Conservation (phyloP, 164 flowering plant species). For the Vitis vinifera region DNA sequence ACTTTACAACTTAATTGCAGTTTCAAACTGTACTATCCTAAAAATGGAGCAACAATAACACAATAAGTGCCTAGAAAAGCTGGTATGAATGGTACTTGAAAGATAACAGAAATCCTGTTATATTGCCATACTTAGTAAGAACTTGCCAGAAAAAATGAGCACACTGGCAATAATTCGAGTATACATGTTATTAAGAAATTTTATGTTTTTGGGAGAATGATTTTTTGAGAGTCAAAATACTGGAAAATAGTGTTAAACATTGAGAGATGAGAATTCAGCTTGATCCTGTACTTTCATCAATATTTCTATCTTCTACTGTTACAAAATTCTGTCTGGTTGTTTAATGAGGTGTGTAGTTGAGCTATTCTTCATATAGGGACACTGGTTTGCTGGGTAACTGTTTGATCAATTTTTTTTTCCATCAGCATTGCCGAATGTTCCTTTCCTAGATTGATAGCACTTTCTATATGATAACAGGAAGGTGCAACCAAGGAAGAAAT, state of each 20-base stretch:
- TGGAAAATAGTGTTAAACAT: not conserved
- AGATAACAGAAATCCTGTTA: too few relatives aligned
- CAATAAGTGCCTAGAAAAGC: too few relatives aligned
- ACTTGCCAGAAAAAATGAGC: too few relatives aligned
- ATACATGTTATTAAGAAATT: too few relatives aligned
- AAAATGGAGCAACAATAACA: too few relatives aligned
- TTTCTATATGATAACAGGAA: slow-evolving; percentile 41
- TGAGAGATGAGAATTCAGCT: not conserved
- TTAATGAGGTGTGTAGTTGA: not conserved
- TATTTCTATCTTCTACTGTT: not conserved
- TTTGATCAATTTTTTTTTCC: not conserved
- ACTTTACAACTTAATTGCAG: too few relatives aligned
- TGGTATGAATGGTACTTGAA: too few relatives aligned
- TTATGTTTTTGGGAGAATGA: too few relatives aligned
- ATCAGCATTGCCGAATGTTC: not conserved
- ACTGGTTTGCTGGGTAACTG: too few relatives aligned
- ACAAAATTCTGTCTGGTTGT: not conserved
- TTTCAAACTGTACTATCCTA: too few relatives aligned
- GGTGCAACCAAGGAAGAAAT: slow-evolving; percentile 81
- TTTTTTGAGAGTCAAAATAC: not conserved
- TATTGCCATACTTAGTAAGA: too few relatives aligned
- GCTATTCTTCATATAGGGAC: not conserved
- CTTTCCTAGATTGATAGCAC: not conserved
- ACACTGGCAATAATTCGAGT: too few relatives aligned
- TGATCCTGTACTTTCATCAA: not conserved